Evolutionary conservation across 768 basidiomycete species (phyloP), one percentile per base, ranked within the genome.

Genomic region (Leccinum arenicola): DNA sequence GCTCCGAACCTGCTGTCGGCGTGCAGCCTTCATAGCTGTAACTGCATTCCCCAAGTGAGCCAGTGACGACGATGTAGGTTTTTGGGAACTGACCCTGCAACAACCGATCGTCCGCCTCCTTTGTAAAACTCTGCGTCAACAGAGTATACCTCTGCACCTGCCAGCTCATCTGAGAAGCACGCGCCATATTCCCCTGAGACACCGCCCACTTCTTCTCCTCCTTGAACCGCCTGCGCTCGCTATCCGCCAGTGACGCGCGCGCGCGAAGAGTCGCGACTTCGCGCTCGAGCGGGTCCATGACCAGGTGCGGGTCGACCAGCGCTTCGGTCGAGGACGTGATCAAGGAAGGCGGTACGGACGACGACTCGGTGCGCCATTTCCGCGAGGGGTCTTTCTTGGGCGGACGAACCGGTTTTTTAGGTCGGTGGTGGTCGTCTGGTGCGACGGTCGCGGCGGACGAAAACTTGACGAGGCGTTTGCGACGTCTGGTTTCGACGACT

Each of bases 131-230:
- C 73, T 91, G 85, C 82, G 87, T 89, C 56, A 93, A 75, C 29
- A 86, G 84, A 35, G 87, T 84, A 73, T 90, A 93, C 19, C 86
- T 82, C 75, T 88, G 88, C 59, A 91, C 88, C 71, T 91, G 88
- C 86, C 89, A 91, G 66, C 85, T 85, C 79, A 93, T 84, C 76
- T 94, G 86, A 27, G 80, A 77, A 31, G 91, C 91, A 50, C 90
- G 82, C 9, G 89, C 85, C 48, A 76, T 60, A 68, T 94, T 91
- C 0, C 90, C 90, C 69, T 88, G 85, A 19, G 88, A 88, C 40
- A 87, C 69, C 1, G 92, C 92, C 92, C 92, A 94, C 70, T 92
- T 91, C 63, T 84, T 81, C 73, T 94, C 92, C 73, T 94, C 92
- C 76, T 86, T 89, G 76, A 85, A 89, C 56, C 90, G 80, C 43